Evolutionary conservation across 495 filamentous ascomycete species (phyloP).

Genomic region (Hamigera avellanea): DNA sequence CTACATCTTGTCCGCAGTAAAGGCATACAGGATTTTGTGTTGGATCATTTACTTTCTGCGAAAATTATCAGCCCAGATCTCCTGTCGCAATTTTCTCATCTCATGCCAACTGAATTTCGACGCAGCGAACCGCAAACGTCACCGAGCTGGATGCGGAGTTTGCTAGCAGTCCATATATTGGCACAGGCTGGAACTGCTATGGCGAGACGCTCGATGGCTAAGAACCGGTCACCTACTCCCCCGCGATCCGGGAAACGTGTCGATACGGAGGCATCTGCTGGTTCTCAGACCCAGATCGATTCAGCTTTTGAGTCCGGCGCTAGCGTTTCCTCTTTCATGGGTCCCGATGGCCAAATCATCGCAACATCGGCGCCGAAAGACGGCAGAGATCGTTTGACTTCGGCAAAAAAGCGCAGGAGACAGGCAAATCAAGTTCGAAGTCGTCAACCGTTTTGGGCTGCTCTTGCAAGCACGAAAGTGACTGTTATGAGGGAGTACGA

Average conservation of each 20-base stretch:
- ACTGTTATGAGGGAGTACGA: constrained; percentile 89
- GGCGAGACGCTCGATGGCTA: constrained; percentile 40
- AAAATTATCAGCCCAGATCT: constrained; percentile 34
- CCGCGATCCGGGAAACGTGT: constrained; percentile 33
- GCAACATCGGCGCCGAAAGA: constrained; percentile 36
- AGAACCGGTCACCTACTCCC: constrained; percentile 34
- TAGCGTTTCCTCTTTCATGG: constrained; percentile 35
- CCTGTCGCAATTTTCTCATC: constrained; percentile 30
- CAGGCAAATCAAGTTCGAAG: constrained; percentile 82
- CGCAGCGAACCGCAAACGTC: constrained; percentile 34
- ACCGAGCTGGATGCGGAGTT: constrained; percentile 45
- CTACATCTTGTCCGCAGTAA: constrained; percentile 53
- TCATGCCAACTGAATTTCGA: constrained; percentile 32
- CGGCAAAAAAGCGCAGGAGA: constrained; percentile 73
- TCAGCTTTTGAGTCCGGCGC: constrained; percentile 32
- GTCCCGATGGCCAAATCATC: constrained; percentile 39
- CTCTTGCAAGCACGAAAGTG: constrained; percentile 86
- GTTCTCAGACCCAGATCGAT: constrained; percentile 34
- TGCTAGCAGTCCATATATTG: constrained; percentile 78
- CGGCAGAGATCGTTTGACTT: constrained; percentile 42
- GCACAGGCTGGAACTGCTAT: constrained; percentile 58
- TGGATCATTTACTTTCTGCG: constrained; percentile 32
- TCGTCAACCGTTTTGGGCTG: constrained; percentile 88
- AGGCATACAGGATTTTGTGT: constrained; percentile 43
- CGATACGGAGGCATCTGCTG: constrained; percentile 46